Evolutionary conservation across 2,329 filamentous ascomycete species (phyloP).

Genomic region (Blumeria hordei): DNA sequence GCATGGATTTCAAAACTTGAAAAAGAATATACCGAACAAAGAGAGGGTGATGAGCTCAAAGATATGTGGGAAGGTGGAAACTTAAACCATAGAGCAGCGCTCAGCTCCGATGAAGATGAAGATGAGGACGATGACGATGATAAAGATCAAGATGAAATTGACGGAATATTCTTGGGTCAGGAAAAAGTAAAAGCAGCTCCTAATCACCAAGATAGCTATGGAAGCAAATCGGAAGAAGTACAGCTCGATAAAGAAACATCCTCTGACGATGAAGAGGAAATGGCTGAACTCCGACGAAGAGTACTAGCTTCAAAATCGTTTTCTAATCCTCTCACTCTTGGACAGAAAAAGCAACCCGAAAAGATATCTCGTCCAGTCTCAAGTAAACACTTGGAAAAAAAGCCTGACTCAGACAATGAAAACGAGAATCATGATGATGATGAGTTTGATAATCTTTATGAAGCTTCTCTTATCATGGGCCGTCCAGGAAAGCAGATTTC

Average conservation of each 20-base stretch:
- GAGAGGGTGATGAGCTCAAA: constrained; percentile 34
- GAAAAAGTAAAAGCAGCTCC: constrained; percentile 18
- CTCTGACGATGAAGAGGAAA: constrained; percentile 52
- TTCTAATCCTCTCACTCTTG: constrained; percentile 27
- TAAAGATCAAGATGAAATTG: constrained; percentile 22
- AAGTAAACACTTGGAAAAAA: constrained; percentile 30
- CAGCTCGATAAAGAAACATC: constrained; percentile 21
- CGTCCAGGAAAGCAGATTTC: constrained; percentile 30
- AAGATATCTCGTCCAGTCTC: constrained; percentile 35
- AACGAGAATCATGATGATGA: constrained; percentile 46
- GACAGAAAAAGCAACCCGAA: constrained; percentile 31
- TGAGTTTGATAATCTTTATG: constrained; percentile 80
- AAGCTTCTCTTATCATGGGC: constrained; percentile 74
- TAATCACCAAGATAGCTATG: constrained; percentile 9
- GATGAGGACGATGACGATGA: constrained; percentile 22
- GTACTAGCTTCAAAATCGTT: constrained; percentile 88
- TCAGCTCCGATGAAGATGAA: constrained; percentile 28
- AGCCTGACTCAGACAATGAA: constrained; percentile 38
- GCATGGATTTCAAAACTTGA: constrained; percentile 81
- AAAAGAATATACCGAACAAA: constrained; percentile 62
- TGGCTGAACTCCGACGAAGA: constrained; percentile 75
- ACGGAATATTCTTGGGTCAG: constrained; percentile 37
- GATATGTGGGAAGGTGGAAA: constrained; percentile 88
- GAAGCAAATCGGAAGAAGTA: constrained; percentile 12
- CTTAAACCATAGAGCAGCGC: constrained; percentile 39